Conservation (phyloP, 148 eudicot species). For the Spergularia marina region DNA sequence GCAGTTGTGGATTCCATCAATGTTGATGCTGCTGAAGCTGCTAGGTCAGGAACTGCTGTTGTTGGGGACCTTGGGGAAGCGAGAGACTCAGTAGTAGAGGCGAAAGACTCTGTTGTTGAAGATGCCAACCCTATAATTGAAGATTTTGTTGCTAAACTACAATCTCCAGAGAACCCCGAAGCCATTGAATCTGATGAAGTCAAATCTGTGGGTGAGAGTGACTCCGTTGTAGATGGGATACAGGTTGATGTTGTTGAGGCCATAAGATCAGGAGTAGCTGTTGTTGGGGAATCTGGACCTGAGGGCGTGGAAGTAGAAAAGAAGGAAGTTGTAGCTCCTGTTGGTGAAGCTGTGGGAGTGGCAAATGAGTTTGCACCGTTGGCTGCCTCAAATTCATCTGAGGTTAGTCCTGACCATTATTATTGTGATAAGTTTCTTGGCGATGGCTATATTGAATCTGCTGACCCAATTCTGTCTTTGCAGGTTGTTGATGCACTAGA, state of each 20-base stretch:
- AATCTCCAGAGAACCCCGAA: constrained; percentile 12
- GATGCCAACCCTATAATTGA: constrained; percentile 13
- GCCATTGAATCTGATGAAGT: constrained; percentile 18
- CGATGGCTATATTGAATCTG: constrained; percentile 9
- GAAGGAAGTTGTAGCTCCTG: constrained; percentile 17
- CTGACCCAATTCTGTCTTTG: constrained; percentile 17
- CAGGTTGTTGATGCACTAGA: constrained; percentile 23
- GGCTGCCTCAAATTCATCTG: constrained; percentile 22
- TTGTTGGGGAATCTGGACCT: constrained; percentile 24
- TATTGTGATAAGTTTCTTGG: constrained; percentile 8
- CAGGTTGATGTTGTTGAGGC: constrained; percentile 30
- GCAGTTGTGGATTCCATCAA: constrained; percentile 38
- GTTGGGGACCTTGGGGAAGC: constrained; percentile 31
- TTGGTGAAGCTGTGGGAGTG: constrained; percentile 15
- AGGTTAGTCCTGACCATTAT: constrained; percentile 27
- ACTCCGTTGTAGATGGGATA: constrained; percentile 33
- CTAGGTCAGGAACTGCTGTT: constrained; percentile 38
- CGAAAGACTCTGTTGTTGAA: constrained; percentile 24
- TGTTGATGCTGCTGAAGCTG: constrained; percentile 35
- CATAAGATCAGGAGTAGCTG: constrained; percentile 36
- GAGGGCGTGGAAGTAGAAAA: constrained; percentile 11
- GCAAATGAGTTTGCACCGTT: constrained; percentile 30
- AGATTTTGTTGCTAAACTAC: constrained; percentile 26
- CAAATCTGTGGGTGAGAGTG: constrained; percentile 33
- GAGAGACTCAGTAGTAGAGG: constrained; percentile 16